Percentiles rank a stretch among this genome's conserved stretches.
These are phyloP conservation scores for Boletus sp. DNA, from an alignment of 768 basidiomycete species.

Conservation along the genomic window DNA sequence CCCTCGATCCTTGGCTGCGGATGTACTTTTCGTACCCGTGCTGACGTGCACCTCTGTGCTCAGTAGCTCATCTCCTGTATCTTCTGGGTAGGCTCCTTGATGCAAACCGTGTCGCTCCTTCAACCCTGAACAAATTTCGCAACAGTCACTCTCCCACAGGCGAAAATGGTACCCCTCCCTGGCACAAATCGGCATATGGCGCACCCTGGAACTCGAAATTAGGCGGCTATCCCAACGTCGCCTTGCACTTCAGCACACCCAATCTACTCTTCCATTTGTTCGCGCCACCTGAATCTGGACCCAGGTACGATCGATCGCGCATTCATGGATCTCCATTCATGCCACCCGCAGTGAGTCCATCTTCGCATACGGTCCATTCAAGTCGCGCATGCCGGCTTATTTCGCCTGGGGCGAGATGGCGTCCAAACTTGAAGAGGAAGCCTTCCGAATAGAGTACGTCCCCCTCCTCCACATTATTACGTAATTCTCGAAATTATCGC, in stretches of 20 bases:
- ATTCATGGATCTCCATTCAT: slow-evolving; percentile 16
- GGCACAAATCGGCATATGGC: slow-evolving; percentile 24
- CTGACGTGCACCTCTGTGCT: slow-evolving; percentile 17
- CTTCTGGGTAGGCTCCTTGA: slow-evolving; percentile 42
- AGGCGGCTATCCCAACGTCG: slow-evolving; percentile 45
- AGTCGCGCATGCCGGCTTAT: slow-evolving; percentile 47
- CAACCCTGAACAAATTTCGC: slow-evolving; percentile 26
- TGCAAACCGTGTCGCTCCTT: slow-evolving; percentile 17
- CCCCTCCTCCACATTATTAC: slow-evolving; percentile 30
- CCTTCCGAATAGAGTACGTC: slow-evolving; percentile 81
- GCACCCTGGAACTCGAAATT: slow-evolving; percentile 30
- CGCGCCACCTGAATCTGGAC: slow-evolving; percentile 63
- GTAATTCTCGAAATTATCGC: slow-evolving; percentile 26
- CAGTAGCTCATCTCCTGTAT: slow-evolving; percentile 27
- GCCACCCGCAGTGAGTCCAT: slow-evolving; percentile 37
- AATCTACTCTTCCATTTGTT: slow-evolving; percentile 72
- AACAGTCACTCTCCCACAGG: slow-evolving; percentile 29
- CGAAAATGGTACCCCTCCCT: slow-evolving; percentile 25
- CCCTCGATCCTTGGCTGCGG: slow-evolving; percentile 18
- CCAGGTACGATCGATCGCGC: slow-evolving; percentile 28
- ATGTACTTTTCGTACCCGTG: slow-evolving; percentile 26
- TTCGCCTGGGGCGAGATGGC: slow-evolving; percentile 76
- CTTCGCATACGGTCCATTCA: slow-evolving; percentile 29
- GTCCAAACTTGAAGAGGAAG: slow-evolving; percentile 64
- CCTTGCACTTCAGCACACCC: slow-evolving; percentile 56